Conservation (phyloP, 495 filamentous ascomycete species). For the Hypoxylon cercidicola region DNA sequence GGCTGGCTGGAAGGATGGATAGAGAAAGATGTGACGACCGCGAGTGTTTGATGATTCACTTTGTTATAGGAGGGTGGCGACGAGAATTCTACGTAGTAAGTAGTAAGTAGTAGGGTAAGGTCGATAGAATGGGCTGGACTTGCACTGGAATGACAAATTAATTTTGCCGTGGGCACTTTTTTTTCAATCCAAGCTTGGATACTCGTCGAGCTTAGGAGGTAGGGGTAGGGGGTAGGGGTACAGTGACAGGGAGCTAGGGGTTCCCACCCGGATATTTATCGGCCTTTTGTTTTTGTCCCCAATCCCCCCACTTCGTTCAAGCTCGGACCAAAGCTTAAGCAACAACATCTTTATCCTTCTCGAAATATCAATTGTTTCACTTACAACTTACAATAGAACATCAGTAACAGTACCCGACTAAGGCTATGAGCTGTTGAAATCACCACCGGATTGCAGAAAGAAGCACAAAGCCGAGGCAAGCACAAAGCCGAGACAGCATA, state of each 20-base stretch:
- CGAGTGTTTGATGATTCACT: neutral
- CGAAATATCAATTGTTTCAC: no score
- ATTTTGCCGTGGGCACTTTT: slow-evolving; percentile 33
- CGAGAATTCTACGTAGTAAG: neutral
- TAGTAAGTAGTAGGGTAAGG: slow-evolving; percentile 12
- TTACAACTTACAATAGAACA: no score
- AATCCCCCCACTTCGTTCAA: neutral
- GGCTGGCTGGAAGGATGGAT: slow-evolving; percentile 5
- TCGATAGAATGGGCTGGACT: slow-evolving; percentile 8
- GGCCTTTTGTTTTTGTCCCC: slow-evolving; percentile 29
- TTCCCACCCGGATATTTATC: slow-evolving; percentile 35
- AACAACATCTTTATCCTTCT: no score
- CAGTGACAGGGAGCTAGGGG: slow-evolving; percentile 7
- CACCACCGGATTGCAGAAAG: no score
- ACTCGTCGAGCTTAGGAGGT: slow-evolving; percentile 1
- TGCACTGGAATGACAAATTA: slow-evolving; percentile 22
- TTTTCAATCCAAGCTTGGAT: slow-evolving; percentile 20
- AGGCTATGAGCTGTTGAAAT: no score
- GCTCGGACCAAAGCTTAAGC: neutral
- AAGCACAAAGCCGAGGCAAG: no score
- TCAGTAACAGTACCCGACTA: no score
- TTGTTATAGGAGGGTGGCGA: no score
- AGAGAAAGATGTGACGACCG: slow-evolving; percentile 1
- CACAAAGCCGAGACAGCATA: no score
- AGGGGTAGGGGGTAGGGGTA: neutral